These are phyloP conservation scores for Apiospora saccharicola DNA, from an alignment of 2,329 filamentous ascomycete genomes.

Conservation along the genomic window DNA sequence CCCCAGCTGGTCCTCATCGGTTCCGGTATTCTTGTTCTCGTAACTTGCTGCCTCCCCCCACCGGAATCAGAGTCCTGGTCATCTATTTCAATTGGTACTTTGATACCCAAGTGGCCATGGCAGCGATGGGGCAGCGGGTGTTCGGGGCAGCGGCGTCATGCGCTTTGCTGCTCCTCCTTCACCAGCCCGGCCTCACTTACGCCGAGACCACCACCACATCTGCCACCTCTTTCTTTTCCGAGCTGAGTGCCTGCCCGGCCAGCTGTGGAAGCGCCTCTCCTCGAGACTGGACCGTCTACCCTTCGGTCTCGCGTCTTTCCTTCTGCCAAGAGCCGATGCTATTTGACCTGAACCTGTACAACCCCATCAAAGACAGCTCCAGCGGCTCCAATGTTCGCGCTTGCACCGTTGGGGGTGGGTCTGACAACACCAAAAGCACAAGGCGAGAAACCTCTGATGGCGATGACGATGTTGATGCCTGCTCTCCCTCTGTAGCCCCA, in stretches of 20 bases:
- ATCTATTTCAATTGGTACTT: not conserved
- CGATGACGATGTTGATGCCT: not conserved
- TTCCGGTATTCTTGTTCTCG: not conserved
- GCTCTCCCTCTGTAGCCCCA: not conserved
- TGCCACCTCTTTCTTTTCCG: not conserved
- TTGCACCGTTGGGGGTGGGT: constrained; percentile 9
- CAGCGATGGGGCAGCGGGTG: not conserved
- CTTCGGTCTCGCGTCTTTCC: not conserved
- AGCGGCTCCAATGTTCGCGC: not conserved
- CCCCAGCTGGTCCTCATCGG: not conserved
- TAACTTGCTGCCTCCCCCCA: not conserved
- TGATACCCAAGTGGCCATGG: not conserved
- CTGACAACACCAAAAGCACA: not conserved
- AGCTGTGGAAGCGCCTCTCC: not conserved
- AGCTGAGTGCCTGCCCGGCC: not conserved
- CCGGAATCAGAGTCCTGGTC: not conserved
- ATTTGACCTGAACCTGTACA: constrained; percentile 10
- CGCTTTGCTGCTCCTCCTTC: not conserved
- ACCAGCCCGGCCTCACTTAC: not conserved
- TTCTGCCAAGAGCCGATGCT: not conserved
- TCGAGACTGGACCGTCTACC: constrained; percentile 16
- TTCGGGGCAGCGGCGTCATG: not conserved
- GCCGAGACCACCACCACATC: not conserved
- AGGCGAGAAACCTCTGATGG: not conserved
- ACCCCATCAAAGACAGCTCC: not conserved